Conservation (phyloP, 495 filamentous ascomycete species). For the Talaromyces nanjingensis region DNA sequence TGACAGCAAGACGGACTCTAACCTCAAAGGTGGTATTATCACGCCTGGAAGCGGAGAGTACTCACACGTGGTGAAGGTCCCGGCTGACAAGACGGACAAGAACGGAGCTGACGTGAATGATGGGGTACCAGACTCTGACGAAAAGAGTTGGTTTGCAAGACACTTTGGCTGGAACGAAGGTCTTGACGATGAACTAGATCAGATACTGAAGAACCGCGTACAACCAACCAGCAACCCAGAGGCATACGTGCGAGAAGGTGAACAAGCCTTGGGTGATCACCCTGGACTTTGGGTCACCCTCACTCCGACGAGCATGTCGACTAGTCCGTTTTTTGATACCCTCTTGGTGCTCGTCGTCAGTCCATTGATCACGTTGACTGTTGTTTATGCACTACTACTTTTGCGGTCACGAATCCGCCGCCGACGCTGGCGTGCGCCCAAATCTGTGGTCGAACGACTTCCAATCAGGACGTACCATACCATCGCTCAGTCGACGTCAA, state of each 20-base stretch:
- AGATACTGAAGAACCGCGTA: neutral
- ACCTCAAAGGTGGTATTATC: slow-evolving; percentile 60
- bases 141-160: slow-evolving; percentile 31
- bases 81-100: neutral
- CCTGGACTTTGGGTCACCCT: slow-evolving; percentile 94
- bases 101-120: neutral
- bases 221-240: neutral
- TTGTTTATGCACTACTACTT: slow-evolving; percentile 86
- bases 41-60: slow-evolving; percentile 78
- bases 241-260: neutral
- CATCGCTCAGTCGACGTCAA: slow-evolving; percentile 53
- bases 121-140: neutral
- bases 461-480: slow-evolving; percentile 93
- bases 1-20: slow-evolving; percentile 18
- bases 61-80: slow-evolving; percentile 28
- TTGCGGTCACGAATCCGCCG: slow-evolving; percentile 84
- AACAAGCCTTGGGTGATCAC: slow-evolving; percentile 36
- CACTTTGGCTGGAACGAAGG: slow-evolving; percentile 28
- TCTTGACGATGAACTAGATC: slow-evolving; percentile 6
- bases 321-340: slow-evolving; percentile 95
- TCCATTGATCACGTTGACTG: slow-evolving; percentile 82
- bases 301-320: slow-evolving; percentile 81
- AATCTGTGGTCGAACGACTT: slow-evolving; percentile 89
- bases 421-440: slow-evolving; percentile 90
- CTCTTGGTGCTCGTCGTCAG: slow-evolving; percentile 88